Base-by-base conservation (phyloP, 768 basidiomycete species). In the Albatrellus ellisii region DNA sequence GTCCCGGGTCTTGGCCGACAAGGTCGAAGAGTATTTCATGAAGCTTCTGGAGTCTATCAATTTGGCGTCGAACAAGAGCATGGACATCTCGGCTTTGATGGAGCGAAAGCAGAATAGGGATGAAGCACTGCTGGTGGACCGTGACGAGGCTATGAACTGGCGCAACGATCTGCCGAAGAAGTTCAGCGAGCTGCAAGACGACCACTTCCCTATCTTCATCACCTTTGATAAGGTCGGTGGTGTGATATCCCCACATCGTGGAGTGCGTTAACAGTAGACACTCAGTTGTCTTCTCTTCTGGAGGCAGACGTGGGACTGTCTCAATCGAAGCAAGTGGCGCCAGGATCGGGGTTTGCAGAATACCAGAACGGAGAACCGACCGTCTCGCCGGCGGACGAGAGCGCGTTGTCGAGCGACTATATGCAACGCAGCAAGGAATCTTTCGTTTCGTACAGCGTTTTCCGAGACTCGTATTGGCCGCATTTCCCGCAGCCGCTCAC, bases 151-250 rank as follows among this genome's bases (percentile, higher is more conserved):
- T n/a, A n/a, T n/a, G n/a, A 54, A 57, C 41, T 61, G 62, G 60
- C 57, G 64, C 14, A 58, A 44, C 11, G 62, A 69, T 46, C 60
- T 79, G 5, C 80, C 80, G 1, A 41, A 48, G 21, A 62, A 52
- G 26, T 85, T 69, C 46, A 78, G 76, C 39, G 63, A 67, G 9
- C 60, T 85, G 12, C 53, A 62, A 28, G 77, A 79, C 26, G 50
- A 63, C 0, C 69, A 85, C 51, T 85, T 84, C 41, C 82, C 82
- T 0, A 55, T 85, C 31, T 85, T 84, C 47, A 51, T 80, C 1
- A 79, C 81, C 0, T 78, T 75, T 42, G 72, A 82, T 51, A 62
- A 66, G 39, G 81, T 78, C 46, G 34, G 67, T n/a, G n/a, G n/a
- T 4, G 12, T n/a, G n/a, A n/a, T n/a, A 38, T 26, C 28, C 7